phyloP scores from a whole-genome alignment of 139 green algal species.

The Chlorella sorokiniana region DNA sequence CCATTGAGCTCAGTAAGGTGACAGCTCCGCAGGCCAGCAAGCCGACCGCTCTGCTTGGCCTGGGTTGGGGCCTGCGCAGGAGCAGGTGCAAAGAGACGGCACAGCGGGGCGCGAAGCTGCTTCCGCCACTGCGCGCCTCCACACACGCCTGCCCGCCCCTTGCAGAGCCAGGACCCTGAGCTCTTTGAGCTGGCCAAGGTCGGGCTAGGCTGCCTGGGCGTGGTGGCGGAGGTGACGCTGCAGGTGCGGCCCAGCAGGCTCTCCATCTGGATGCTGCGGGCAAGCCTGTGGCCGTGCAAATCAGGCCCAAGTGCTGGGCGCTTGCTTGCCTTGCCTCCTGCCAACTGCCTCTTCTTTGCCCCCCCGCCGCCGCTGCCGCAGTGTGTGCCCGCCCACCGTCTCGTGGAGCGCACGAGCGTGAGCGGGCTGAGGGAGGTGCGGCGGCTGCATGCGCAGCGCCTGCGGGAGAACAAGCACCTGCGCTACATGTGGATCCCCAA shows the following conservation, averaged over 20 bases:
- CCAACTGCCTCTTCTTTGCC: not conserved
- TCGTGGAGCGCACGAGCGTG: constrained; percentile 65
- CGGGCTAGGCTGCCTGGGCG: constrained; percentile 86
- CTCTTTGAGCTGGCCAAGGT: constrained; percentile 84
- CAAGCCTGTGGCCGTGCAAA: too few species aligned
- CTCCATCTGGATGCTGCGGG: not conserved
- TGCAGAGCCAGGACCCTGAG: constrained; percentile 61
- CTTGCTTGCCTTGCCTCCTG: too few species aligned
- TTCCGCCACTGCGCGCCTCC: not conserved
- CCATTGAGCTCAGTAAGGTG: constrained; percentile 60
- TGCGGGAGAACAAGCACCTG: constrained; percentile 82
- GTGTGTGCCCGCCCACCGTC: constrained; percentile 56
- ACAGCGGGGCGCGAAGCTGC: not conserved
- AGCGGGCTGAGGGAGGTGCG: constrained; percentile 56
- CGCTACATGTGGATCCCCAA: constrained; percentile 99
- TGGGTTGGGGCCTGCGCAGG: not conserved
- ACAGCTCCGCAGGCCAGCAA: too few species aligned
- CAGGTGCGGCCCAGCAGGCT: constrained; percentile 48
- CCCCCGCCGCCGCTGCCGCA: not conserved
- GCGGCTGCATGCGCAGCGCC: constrained; percentile 72
- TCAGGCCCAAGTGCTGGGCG: too few species aligned
- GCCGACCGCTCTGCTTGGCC: too few species aligned
- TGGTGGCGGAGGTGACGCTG: constrained; percentile 89
- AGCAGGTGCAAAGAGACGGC: not conserved
- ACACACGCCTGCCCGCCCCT: too few species aligned